Conservation (phyloP, 83 land plant genomes). For the Thuja plicata region DNA sequence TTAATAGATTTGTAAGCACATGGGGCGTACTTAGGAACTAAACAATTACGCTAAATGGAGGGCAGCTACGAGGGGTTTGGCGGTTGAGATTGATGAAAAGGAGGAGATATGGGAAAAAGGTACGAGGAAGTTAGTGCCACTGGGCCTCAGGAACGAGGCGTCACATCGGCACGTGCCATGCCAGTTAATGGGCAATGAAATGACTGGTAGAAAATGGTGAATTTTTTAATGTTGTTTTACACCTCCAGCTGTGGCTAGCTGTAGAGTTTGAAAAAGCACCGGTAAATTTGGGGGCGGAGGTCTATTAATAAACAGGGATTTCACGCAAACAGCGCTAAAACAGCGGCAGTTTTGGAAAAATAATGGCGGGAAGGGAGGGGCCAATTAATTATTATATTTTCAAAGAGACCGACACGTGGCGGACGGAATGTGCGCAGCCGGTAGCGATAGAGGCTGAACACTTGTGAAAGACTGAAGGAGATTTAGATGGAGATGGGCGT, state of each 20-base stretch:
- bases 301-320: background rate
- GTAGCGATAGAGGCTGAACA: background rate
- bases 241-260: slow-evolving; percentile 11
- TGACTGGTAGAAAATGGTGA: background rate
- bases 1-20: background rate
- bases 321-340: background rate
- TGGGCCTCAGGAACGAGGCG: background rate
- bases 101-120: background rate
- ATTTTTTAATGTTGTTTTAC: background rate
- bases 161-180: slow-evolving; percentile 16
- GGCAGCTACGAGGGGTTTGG: background rate
- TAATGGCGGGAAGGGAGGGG: slow-evolving; percentile 3
- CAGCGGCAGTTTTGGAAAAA: slow-evolving; percentile 8
- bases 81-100: background rate
- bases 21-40: background rate
- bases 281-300: background rate
- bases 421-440: background rate
- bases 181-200: background rate
- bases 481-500: background rate
- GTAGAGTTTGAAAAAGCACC: slow-evolving; percentile 1
- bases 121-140: background rate
- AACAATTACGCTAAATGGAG: background rate
- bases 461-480: background rate
- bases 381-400: background rate
- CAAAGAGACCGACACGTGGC: slow-evolving; percentile 2